phyloP scores from a whole-genome alignment of 352 stramenopile species.

The Phytophthora meadii region DNA sequence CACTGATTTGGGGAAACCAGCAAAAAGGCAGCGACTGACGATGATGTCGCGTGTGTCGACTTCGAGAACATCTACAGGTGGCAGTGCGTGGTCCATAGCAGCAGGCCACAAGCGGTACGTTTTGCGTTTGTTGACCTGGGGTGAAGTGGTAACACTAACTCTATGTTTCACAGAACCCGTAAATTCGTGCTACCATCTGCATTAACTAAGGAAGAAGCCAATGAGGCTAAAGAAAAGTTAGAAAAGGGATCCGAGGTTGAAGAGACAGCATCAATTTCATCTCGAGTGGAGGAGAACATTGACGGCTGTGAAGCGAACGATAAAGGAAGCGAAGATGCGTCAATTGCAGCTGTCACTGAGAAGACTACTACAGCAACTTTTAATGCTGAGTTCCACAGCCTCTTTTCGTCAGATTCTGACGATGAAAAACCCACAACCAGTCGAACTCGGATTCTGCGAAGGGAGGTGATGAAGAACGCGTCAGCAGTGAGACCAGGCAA shows the following conservation, averaged over 20 bases:
- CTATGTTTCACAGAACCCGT: constrained; percentile 7
- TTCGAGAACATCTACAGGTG: constrained; percentile 12
- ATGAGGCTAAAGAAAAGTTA: constrained; percentile 44
- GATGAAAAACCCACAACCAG: constrained; percentile 3
- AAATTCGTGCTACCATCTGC: constrained; percentile 43
- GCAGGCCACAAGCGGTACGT: constrained; percentile 33
- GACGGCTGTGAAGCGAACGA: background rate
- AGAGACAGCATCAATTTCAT: background rate
- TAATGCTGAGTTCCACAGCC: constrained; percentile 23
- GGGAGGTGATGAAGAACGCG: constrained; percentile 14
- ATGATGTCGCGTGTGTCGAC: constrained; percentile 15
- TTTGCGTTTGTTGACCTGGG: background rate
- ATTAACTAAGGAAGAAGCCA: constrained; percentile 42
- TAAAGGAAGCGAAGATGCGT: constrained; percentile 1
- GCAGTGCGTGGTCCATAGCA: constrained; percentile 25
- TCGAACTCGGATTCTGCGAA: constrained; percentile 10
- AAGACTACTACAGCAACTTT: constrained; percentile 22
- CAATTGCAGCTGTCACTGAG: constrained; percentile 4
- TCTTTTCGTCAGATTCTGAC: constrained; percentile 43
- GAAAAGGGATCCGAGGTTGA: constrained; percentile 44
- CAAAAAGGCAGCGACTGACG: constrained; percentile 32
- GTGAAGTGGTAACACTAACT: background rate
- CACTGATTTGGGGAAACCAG: constrained; percentile 18
- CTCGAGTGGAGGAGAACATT: background rate
- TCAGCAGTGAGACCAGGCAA: background rate